phyloP scores from a whole-genome alignment of 176 grass and related monocot genomes.

The Musa troglodytarum region DNA sequence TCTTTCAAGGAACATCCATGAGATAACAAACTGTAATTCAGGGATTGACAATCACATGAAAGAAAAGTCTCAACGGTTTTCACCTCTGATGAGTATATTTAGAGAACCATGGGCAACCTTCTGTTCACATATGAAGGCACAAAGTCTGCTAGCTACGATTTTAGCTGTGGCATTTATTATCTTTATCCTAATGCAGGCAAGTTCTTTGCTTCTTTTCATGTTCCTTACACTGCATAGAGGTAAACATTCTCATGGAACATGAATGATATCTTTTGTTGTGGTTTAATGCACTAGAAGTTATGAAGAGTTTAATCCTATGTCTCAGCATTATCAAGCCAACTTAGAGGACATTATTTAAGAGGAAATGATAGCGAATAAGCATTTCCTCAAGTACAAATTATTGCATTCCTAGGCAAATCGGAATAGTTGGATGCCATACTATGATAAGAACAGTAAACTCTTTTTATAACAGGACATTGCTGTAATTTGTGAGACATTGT shows the following conservation, averaged over 20 bases:
- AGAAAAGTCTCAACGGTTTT: slow-evolving; percentile 29
- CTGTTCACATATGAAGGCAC: slow-evolving; percentile 39
- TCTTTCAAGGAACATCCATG: slow-evolving; percentile 24
- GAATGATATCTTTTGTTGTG: too few relatives aligned
- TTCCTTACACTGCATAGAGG: not conserved
- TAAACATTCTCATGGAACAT: not conserved
- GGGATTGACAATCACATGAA: slow-evolving; percentile 31
- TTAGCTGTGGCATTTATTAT: slow-evolving; percentile 41
- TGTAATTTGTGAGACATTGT: too few relatives aligned
- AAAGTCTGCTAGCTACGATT: slow-evolving; percentile 35
- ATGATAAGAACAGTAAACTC: too few relatives aligned
- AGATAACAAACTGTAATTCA: slow-evolving; percentile 23
- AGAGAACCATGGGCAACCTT: slow-evolving; percentile 45
- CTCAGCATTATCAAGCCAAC: not conserved
- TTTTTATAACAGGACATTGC: too few relatives aligned
- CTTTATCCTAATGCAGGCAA: slow-evolving; percentile 75
- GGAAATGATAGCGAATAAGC: too few relatives aligned
- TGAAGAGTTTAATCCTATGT: not conserved
- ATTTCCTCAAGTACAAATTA: too few relatives aligned
- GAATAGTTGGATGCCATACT: too few relatives aligned
- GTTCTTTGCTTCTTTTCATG: not conserved
- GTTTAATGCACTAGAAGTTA: not conserved
- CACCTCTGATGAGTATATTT: slow-evolving; percentile 24
- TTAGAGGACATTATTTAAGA: too few relatives aligned
- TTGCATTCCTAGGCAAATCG: too few relatives aligned